Conservation (phyloP, 2,329 filamentous ascomycete species). For the Neoscytalidium dimidiatum region DNA sequence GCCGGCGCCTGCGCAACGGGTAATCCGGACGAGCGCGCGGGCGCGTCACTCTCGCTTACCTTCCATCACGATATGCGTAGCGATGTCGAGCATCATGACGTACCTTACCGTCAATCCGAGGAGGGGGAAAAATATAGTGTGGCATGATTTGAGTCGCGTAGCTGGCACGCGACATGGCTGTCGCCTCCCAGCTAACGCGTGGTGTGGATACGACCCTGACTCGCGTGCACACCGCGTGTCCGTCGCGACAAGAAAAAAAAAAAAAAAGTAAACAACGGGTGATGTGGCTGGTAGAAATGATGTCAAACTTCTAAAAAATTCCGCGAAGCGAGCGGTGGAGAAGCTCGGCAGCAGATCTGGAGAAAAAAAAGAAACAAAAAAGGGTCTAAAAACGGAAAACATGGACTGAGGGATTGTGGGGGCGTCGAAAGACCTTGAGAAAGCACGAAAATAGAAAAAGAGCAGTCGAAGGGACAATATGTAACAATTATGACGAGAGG, state of each 20-base stretch:
- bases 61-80: too few species aligned
- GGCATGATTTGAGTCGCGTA: background rate
- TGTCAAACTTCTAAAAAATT: background rate
- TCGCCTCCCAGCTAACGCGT: background rate
- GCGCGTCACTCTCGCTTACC: too few species aligned
- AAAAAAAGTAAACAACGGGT: background rate
- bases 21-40: too few species aligned
- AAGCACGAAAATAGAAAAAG: background rate
- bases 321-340: background rate
- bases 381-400: background rate
- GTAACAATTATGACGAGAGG: slow-evolving; percentile 1
- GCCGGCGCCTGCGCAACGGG: too few species aligned
- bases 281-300: background rate
- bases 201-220: slow-evolving; percentile 6
- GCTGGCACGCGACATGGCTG: background rate
- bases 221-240: background rate
- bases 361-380: too few species aligned
- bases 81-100: too few species aligned
- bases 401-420: background rate
- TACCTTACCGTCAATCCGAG: too few species aligned
- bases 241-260: background rate
- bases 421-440: background rate
- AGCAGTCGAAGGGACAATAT: background rate
- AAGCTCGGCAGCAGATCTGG: background rate
- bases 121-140: too few species aligned